Percentiles rank a stretch among this genome's conserved stretches.
These are phyloP conservation scores for Tothia fuscella DNA, from an alignment of 2,329 filamentous ascomycete genomes.

Conservation along the genomic window DNA sequence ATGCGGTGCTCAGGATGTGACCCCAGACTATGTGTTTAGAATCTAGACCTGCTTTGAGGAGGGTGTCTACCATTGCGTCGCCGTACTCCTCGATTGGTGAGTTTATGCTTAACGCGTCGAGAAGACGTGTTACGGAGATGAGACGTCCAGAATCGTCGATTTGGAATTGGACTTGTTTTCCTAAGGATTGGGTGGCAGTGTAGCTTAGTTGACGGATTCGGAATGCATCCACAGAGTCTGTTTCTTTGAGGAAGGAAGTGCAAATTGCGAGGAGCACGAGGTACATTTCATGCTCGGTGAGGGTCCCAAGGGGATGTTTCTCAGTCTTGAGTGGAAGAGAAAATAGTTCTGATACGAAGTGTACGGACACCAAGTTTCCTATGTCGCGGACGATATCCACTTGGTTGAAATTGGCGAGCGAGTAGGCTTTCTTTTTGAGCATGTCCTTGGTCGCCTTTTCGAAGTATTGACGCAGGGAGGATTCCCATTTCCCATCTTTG, in stretches of 20 bases:
- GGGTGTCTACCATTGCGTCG: slow-evolving; percentile 49
- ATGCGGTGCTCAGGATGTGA: slow-evolving; percentile 56
- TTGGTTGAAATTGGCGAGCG: slow-evolving; percentile 49
- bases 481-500: slow-evolving; percentile 45
- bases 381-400: slow-evolving; percentile 56
- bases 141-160: slow-evolving; percentile 51
- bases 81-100: slow-evolving; percentile 51
- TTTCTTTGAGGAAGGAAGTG: slow-evolving; percentile 51
- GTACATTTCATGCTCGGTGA: slow-evolving; percentile 46
- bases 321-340: slow-evolving; percentile 44
- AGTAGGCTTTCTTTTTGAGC: slow-evolving; percentile 52
- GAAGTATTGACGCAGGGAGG: slow-evolving; percentile 55
- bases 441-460: slow-evolving; percentile 48
- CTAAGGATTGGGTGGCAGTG: slow-evolving; percentile 47
- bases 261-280: slow-evolving; percentile 54
- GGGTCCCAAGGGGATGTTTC: slow-evolving; percentile 38
- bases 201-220: slow-evolving; percentile 47
- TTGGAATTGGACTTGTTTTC: slow-evolving; percentile 49
- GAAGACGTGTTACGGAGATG: slow-evolving; percentile 29
- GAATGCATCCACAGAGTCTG: slow-evolving; percentile 56
- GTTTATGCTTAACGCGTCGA: slow-evolving; percentile 37
- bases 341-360: slow-evolving; percentile 43
- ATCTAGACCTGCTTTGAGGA: slow-evolving; percentile 51
- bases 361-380: slow-evolving; percentile 42
- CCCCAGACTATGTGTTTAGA: slow-evolving; percentile 57